Evolutionary conservation across 2,329 filamentous ascomycete species (phyloP), one percentile per base, ranked within the genome.

Genomic region (Penicillium sp.): DNA sequence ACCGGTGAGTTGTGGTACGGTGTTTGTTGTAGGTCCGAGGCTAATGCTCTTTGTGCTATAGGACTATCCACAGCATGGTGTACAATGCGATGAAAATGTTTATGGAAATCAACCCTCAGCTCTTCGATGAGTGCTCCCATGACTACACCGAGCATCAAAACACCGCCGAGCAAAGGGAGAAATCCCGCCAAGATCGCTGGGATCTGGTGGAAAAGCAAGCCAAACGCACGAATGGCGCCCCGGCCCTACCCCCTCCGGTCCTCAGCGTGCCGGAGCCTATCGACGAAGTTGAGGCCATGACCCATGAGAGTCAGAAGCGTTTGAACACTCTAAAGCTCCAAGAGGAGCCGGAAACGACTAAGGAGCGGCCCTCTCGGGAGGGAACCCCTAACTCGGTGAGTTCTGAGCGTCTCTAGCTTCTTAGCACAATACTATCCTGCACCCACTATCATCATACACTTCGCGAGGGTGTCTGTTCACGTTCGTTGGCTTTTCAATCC

Each of bases 1-100:
- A 98, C 62, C 79, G 90, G 90, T 95, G 75, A 58, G 77, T 58
- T 14, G 13, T 16, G 5, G 27, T 27, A 8, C 13, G 8, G 17
- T 7, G 9, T 11, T 13, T 6, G 6, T 27, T 6, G n/a, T 6
- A 27, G 12, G 9, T n/a, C 6, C 6, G 12, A 6, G 25, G n/a
- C 34, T 39, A 15, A 44, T 26, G 10, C 12, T 14, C 1, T 22
- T 12, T 18, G 38, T 41, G 37, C 66, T 56, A 72, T 46, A 96
- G 92, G 57, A 98, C 92, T 6, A 98, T 98, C 52, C 92, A 98
- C 60, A 92, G 92, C 62, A 96, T 98, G 90, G 92, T 98, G 8
- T 96, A 96, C 66, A 98, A 96, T 58, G 92, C 92, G 40, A 96
- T 98, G 92, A 98, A 98, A 65, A 77, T 98, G 25, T 98, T 98